phyloP scores from a whole-genome alignment of 2,329 filamentous ascomycete genomes.

The Phyllosticta citribraziliensis region DNA sequence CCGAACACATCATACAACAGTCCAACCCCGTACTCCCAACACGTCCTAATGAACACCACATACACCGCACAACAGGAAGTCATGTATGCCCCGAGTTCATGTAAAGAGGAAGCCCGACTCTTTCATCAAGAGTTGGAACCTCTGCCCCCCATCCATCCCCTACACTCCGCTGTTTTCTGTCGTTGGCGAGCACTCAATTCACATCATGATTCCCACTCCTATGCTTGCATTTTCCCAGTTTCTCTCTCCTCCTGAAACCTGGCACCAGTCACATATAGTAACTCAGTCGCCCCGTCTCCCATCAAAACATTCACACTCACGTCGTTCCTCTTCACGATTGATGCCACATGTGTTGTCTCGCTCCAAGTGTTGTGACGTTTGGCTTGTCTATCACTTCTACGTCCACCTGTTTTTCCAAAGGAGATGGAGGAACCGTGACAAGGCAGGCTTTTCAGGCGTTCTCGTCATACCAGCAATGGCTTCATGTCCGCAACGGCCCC shows the following conservation, averaged over 20 bases:
- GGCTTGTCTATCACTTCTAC: not conserved
- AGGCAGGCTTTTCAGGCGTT: not conserved
- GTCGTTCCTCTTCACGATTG: not conserved
- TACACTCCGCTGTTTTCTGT: not conserved
- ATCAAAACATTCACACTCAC: not conserved
- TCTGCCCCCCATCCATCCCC: not conserved
- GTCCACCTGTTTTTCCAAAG: no score
- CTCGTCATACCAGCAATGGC: not conserved
- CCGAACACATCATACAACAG: conserved; percentile 5
- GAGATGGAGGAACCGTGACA: not conserved
- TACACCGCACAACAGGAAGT: conserved; percentile 7
- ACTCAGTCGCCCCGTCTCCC: not conserved
- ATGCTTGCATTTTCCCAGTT: not conserved
- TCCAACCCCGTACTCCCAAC: conserved; percentile 7
- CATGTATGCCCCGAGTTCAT: conserved; percentile 15
- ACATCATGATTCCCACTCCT: not conserved
- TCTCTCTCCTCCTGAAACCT: not conserved
- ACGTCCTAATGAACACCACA: conserved; percentile 8
- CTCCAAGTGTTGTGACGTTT: not conserved
- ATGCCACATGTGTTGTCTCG: not conserved
- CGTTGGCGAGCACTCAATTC: not conserved
- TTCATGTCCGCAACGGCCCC: not conserved
- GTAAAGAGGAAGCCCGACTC: conserved; percentile 11
- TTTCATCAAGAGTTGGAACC: not conserved
- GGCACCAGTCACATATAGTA: not conserved